A percentile compares a stretch with the other conserved stretches of the same genome.
Evolutionary conservation across 1,284 basidiomycete species (phyloP).

Genomic region (Baeospora myosura): DNA sequence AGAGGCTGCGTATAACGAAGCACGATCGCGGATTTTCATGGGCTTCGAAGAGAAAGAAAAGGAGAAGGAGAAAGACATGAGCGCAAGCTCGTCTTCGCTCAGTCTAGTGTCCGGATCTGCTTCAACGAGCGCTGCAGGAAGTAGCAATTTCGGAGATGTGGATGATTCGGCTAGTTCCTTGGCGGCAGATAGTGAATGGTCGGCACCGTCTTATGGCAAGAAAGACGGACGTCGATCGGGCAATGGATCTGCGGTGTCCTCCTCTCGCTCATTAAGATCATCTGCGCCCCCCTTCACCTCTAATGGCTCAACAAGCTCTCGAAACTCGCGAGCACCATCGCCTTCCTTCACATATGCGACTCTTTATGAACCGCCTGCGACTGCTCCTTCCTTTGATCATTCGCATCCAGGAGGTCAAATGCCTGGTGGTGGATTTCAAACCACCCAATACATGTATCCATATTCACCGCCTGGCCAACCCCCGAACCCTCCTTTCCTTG

Average conservation of each 20-base stretch:
- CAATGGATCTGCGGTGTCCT: slow-evolving; percentile 41
- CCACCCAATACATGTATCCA: slow-evolving; percentile 28
- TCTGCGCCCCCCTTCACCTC: slow-evolving; percentile 40
- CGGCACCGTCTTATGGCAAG: slow-evolving; percentile 45
- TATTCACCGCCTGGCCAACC: slow-evolving; percentile 30
- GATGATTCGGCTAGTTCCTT: slow-evolving; percentile 63
- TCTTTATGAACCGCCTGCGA: slow-evolving; percentile 54
- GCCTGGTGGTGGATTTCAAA: slow-evolving; percentile 29
- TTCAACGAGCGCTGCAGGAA: slow-evolving; percentile 48
- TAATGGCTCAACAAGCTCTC: slow-evolving; percentile 52
- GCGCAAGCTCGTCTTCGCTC: slow-evolving; percentile 66
- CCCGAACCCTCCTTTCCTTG: slow-evolving; percentile 23
- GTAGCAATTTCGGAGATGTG: slow-evolving; percentile 49
- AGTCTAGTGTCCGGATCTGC: slow-evolving; percentile 63
- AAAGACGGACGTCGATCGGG: slow-evolving; percentile 39
- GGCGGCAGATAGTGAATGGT: slow-evolving; percentile 75
- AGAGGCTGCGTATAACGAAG: slow-evolving; percentile 77
- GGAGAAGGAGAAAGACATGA: slow-evolving; percentile 66
- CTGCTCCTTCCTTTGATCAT: slow-evolving; percentile 41
- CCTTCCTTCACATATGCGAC: slow-evolving; percentile 67
- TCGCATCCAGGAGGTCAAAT: slow-evolving; percentile 26
- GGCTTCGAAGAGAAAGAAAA: slow-evolving; percentile 69
- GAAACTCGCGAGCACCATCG: slow-evolving; percentile 63
- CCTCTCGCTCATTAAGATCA: slow-evolving; percentile 49
- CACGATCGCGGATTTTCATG: slow-evolving; percentile 76